Evolutionary conservation across 306 rosid species (phyloP).

Genomic region (Quercus parvula): DNA sequence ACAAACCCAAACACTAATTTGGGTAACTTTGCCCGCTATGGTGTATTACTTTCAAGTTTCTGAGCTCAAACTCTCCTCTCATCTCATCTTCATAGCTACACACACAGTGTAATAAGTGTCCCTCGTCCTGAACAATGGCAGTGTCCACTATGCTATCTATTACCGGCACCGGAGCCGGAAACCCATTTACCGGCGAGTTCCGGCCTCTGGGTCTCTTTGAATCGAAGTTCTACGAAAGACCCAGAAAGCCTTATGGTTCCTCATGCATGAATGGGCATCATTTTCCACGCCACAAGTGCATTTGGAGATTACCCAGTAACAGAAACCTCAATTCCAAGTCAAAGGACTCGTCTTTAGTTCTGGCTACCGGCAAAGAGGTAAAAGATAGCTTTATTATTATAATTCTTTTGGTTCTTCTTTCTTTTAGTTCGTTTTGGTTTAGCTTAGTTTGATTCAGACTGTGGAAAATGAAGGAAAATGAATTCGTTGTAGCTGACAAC

Average conservation of each 20-base stretch:
- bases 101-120: too few relatives aligned
- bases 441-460: conserved; percentile 1
- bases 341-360: conserved; percentile 21
- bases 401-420: background rate
- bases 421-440: background rate
- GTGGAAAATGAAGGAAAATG: background rate
- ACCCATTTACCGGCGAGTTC: conserved; percentile 28
- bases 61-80: too few relatives aligned
- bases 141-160: conserved; percentile 42
- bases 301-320: conserved; percentile 25
- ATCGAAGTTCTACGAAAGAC: conserved; percentile 20
- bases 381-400: conserved; percentile 63
- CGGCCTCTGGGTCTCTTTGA: conserved; percentile 28
- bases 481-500: background rate
- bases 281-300: conserved; percentile 24
- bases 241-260: conserved; percentile 23
- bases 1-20: too few relatives aligned
- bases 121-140: conserved; percentile 34
- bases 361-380: conserved; percentile 63
- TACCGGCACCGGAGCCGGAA: conserved; percentile 32
- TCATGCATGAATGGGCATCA: conserved; percentile 19
- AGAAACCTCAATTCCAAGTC: conserved; percentile 23
- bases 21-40: too few relatives aligned
- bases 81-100: too few relatives aligned
- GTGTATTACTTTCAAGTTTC: too few relatives aligned